Evolutionary conservation across 2,329 filamentous ascomycete species (phyloP), one percentile per base, ranked within the genome.

Genomic region (Diaporthe longicolla): DNA sequence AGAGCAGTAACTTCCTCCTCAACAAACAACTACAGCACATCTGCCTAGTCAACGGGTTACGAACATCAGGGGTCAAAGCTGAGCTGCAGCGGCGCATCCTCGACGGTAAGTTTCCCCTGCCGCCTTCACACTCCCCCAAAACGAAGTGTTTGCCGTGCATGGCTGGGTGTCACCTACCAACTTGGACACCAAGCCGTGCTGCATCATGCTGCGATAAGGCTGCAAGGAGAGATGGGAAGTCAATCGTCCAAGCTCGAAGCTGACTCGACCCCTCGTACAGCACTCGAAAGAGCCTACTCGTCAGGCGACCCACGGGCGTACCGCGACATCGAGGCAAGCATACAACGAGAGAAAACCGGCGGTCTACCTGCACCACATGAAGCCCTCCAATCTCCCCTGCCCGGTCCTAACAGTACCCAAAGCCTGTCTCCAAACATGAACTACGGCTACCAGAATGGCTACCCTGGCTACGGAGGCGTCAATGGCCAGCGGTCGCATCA

Each of bases 61-160:
- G 90, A 77, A 93, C 94, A 75, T 94, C 93, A 37, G 97, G 97
- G 26, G 93, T 97, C 79, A 99, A 99, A 87, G 90, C 91, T 45
- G 90, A 93, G 55, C 86, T 98, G 74, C 95, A 98, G 83, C 85
- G 86, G 74, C 92, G 96, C 79, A 93, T 98, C 75, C 90, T 93
- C 76, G 87, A 90, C 74, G 90, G 97, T 98, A 87, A 84, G 94
- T 91, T 71, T 72, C 70, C n/a, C 40, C 45, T n/a, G 40, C 10
- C 19, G 19, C 45, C 45, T 48, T 15, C 6, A 21, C n/a, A 45
- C 45, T 32, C 8, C 11, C 50, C 26, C 35, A 21, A n/a, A 11
- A 4, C 58, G 6, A n/a, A 29, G 9, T 32, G 24, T 32, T n/a
- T 54, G n/a, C 37, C 54, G n/a, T 43, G 43, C 48, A 15, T 32